Conservation (phyloP, 768 basidiomycete genomes). For the Rhizopogon rudus region DNA sequence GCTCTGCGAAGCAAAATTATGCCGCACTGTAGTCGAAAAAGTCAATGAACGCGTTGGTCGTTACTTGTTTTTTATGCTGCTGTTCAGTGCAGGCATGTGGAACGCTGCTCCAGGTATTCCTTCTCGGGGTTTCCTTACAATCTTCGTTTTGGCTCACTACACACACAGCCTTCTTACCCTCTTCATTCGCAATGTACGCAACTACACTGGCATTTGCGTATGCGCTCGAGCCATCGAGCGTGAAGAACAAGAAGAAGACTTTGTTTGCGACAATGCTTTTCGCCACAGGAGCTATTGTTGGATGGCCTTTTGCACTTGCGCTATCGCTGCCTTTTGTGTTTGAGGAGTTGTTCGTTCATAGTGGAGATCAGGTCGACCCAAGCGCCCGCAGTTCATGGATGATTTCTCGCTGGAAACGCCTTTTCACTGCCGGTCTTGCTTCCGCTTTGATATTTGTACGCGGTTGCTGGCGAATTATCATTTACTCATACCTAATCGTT, state of each 20-base stretch:
- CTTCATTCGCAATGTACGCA: constrained; percentile 92
- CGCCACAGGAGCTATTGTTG: constrained; percentile 81
- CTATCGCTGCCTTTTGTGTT: constrained; percentile 84
- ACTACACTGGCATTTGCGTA: constrained; percentile 75
- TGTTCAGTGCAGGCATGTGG: constrained; percentile 94
- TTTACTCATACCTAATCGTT: background rate
- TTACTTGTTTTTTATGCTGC: constrained; percentile 85
- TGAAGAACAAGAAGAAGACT: constrained; percentile 49
- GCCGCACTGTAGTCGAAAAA: constrained; percentile 71
- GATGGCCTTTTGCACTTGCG: constrained; percentile 95
- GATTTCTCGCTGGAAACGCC: constrained; percentile 51
- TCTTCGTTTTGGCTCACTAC: constrained; percentile 7
- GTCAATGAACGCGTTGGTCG: constrained; percentile 88
- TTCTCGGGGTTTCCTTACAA: background rate
- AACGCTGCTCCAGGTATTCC: constrained; percentile 71
- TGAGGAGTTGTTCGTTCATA: constrained; percentile 82
- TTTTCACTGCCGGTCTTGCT: constrained; percentile 47
- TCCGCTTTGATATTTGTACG: constrained; percentile 64
- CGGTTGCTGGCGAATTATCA: background rate
- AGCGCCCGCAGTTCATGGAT: constrained; percentile 49
- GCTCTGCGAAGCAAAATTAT: constrained; percentile 78
- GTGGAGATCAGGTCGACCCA: constrained; percentile 57
- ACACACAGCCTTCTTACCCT: constrained; percentile 81
- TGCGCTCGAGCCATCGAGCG: constrained; percentile 53
- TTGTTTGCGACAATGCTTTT: constrained; percentile 64